phyloP scores from a whole-genome alignment of 2,329 filamentous ascomycete species.

The Penicillium sp. region DNA sequence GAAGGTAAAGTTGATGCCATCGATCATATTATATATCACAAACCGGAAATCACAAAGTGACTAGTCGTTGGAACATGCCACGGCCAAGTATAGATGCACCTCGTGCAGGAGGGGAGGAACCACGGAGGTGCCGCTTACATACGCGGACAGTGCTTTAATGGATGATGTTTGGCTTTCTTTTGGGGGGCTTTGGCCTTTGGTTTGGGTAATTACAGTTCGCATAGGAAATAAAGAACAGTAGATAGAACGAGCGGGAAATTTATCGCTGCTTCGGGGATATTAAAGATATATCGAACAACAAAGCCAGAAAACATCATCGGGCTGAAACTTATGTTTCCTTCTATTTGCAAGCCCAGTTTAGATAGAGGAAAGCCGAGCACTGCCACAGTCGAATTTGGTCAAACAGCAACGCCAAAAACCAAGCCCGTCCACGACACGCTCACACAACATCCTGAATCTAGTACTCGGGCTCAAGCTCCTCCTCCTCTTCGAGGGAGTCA shows the following conservation, averaged over 20 bases:
- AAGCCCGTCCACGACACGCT: constrained; percentile 23
- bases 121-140: no score
- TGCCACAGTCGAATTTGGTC: constrained; percentile 27
- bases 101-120: no score
- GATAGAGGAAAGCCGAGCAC: constrained; percentile 29
- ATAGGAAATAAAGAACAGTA: constrained; percentile 17
- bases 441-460: constrained; percentile 54
- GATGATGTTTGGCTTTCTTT: constrained; percentile 15
- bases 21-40: no score
- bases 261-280: constrained; percentile 45
- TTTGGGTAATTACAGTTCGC: constrained; percentile 27
- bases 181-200: no score
- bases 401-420: constrained; percentile 24
- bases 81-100: no score
- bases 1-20: no score
- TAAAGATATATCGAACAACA: constrained; percentile 46
- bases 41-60: no score
- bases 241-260: constrained; percentile 40
- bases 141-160: no score
- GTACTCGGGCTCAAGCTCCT: constrained; percentile 89
- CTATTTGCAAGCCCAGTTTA: constrained; percentile 40
- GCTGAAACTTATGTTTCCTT: constrained; percentile 43
- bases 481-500: constrained; percentile 84
- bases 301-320: constrained; percentile 40
- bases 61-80: no score